phyloP scores from a whole-genome alignment of 2,329 filamentous ascomycete genomes.

The Beauveria bassiana region DNA sequence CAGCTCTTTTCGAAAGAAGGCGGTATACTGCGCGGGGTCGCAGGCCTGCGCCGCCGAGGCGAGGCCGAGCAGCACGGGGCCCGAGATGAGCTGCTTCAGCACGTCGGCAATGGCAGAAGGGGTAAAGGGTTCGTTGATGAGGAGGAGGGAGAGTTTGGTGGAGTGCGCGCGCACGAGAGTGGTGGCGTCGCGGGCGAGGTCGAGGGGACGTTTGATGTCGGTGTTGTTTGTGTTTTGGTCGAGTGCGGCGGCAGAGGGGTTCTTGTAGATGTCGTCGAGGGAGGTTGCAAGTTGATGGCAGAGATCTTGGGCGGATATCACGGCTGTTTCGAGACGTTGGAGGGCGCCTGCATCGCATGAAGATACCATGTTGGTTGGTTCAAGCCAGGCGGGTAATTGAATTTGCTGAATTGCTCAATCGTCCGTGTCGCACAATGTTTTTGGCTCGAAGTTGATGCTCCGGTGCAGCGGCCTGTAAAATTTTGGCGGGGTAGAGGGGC shows the following conservation, averaged over 20 bases:
- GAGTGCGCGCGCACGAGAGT: constrained; percentile 71
- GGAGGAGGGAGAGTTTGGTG: constrained; percentile 79
- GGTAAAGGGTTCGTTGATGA: constrained; percentile 82
- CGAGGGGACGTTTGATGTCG: constrained; percentile 47
- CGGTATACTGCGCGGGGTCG: constrained; percentile 52
- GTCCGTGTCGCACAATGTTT: not conserved
- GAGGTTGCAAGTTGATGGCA: constrained; percentile 36
- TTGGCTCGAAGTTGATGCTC: not conserved
- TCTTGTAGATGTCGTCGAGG: constrained; percentile 31
- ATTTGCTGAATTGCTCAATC: not conserved
- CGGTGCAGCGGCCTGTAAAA: not conserved
- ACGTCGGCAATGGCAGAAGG: constrained; percentile 65
- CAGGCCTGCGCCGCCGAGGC: constrained; percentile 64
- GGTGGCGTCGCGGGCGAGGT: constrained; percentile 63
- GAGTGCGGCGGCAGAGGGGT: constrained; percentile 14
- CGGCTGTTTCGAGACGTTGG: constrained; percentile 30
- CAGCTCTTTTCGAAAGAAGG: constrained; percentile 55
- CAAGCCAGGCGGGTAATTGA: not conserved
- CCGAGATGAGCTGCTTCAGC: constrained; percentile 62
- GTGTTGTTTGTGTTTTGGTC: constrained; percentile 11
- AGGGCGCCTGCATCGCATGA: constrained; percentile 21
- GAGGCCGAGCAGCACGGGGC: constrained; percentile 68
- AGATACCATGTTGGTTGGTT: constrained; percentile 17
- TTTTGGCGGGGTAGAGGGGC: constrained; percentile 18
- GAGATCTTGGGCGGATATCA: constrained; percentile 30